Evolutionary conservation across 2,329 filamentous ascomycete genomes (phyloP).

Genomic region (Penicillium sp.): DNA sequence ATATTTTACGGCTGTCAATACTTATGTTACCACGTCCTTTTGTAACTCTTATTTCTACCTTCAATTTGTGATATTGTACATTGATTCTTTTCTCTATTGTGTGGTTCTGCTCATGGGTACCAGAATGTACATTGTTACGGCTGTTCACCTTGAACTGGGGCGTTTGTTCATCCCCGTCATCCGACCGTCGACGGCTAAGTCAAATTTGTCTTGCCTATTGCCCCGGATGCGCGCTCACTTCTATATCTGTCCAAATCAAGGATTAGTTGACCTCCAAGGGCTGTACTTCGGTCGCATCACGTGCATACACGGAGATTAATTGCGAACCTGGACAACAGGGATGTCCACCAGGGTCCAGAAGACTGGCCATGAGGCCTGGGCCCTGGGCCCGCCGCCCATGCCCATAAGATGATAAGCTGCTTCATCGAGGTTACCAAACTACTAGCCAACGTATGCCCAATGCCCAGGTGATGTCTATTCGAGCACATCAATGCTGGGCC

Average conservation of each 20-base stretch:
- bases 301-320: constrained; percentile 3
- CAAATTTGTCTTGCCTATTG: background rate
- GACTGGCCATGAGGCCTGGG: background rate
- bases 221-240: background rate
- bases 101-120: constrained; percentile 3
- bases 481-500: no score
- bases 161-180: constrained; percentile 17
- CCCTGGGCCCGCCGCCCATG: no score
- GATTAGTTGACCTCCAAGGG: background rate
- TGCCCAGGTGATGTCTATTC: no score
- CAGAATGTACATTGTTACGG: constrained; percentile 16
- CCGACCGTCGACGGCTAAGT: background rate
- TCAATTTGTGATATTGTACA: constrained; percentile 2
- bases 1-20: background rate
- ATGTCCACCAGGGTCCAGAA: background rate
- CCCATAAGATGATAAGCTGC: no score
- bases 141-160: constrained; percentile 16
- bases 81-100: constrained; percentile 5
- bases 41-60: constrained; percentile 1
- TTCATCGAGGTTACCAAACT: no score
- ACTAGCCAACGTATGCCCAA: no score
- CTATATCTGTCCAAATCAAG: background rate
- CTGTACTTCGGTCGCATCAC: constrained; percentile 2
- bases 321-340: background rate
- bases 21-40: background rate